Base-by-base conservation (phyloP, 73 alveolate species). In the Durusdinium trenchii region DNA sequence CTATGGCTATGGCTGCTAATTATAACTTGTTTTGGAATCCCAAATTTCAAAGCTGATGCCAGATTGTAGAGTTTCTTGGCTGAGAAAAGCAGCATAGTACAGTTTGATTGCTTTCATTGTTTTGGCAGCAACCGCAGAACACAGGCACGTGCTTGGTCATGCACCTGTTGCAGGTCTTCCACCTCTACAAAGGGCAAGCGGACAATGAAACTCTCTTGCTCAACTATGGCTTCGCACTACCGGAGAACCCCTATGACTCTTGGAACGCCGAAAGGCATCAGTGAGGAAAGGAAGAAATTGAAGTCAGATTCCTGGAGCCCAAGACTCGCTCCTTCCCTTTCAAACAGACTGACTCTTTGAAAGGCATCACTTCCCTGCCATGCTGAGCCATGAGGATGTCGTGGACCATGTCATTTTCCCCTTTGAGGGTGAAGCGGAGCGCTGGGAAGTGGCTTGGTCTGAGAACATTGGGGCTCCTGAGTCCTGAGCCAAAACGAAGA, bases 181-280 rank as follows among this genome's bases (percentile, higher is more conserved):
- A 89, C 32, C 86, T 62, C 67, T 89, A 89, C 76, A 67, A 89
- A 51, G 64, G 96, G 6, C 9, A 62, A 38, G 61, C 69, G 46
- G 86, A 62, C 85, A 89, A 89, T 40, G 83, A 71, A 62, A 89
- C 86, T n/a, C 71, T 89, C 52, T 69, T 89, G 86, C 32, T 32
- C 40, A 67, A 78, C 71, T 89, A 89, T 48, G 96, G 96, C n/a
- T 89, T 89, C 51, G 1, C 45, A 3, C 9, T 64, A 50, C n/a
- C 79, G 14, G 51, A 61, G 52, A 89, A 89, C 42, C 85, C 96
- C 40, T 23, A 64, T 47, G 96, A 61, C 69, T 52, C 71, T n/a
- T 4, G 79, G 54, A 10, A 40, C 35, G 36, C 23, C 23, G 69
- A 57, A 16, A 12, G 42, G 45, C 81, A 16, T 42, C 1, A 40